Evolutionary conservation across 2,329 filamentous ascomycete genomes (phyloP), one percentile per base, ranked within the genome.

Genomic region (Cladosporium colombiae): DNA sequence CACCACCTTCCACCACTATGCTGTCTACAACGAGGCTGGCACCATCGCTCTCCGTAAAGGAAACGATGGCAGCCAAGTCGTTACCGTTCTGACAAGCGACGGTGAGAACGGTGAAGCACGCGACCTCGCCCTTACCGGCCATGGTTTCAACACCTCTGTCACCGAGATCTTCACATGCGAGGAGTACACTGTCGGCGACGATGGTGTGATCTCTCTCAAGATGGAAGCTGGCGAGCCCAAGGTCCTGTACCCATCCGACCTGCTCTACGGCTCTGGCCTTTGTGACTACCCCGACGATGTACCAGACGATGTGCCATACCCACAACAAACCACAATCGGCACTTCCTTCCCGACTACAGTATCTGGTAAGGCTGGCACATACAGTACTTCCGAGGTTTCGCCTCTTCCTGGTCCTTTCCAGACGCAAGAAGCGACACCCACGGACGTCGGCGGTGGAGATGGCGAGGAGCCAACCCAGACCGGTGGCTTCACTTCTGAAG

Each of bases 31-130:
- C 57, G 81, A 84, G 55, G 70, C 72, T 5, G 75, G 77, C 46
- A 80, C 78, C 11, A 69, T 84, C 14, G 81, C 78, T 3, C 79
- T 83, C 73, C 78, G 81, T 21, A 81, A 81, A 66, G 81, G 80
- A 3, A 73, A 71, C 13, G 69, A 70, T 14, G 77, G 76, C 25
- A 74, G 65, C 49, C 79, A 75, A 46, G 78, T 85, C 18, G 75
- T 84, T 40, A 79, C 81, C 64, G 72, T 84, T 5, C 69, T 83
- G 13, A 81, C 58, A 25, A 83, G 81, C 61, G 77, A 78, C 46
- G 80, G 81, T 2, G 68, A 71, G 1, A 66, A 68, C 5, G 73
- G 76, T 33, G 78, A 58, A 65, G 71, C 69, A 67, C 73, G 69
- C 64, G 66, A 75, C 21, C 77, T 82, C 64, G 70, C 67, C 23